Conservation (phyloP, 768 basidiomycete species). For the Neoboletus brunneissimus region DNA sequence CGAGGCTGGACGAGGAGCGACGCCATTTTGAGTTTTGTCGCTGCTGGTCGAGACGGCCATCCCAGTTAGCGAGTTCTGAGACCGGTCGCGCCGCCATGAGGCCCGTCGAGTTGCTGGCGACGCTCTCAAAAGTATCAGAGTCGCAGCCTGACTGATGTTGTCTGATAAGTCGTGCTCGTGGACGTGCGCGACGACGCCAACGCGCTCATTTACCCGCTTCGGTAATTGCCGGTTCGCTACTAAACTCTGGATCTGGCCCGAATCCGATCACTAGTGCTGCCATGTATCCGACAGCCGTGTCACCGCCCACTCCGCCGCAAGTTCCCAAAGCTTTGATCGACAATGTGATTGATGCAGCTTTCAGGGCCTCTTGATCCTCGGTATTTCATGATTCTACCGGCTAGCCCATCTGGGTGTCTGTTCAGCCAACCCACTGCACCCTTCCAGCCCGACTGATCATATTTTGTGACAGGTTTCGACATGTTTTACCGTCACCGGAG, state of each 20-base stretch:
- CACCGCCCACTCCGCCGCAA: too few species aligned
- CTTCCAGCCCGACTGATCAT: not conserved
- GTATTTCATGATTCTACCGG: slow-evolving; percentile 33
- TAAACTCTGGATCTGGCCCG: too few species aligned
- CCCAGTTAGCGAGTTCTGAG: slow-evolving; percentile 19
- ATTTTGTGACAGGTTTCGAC: slow-evolving; percentile 43
- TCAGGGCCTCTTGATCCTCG: not conserved
- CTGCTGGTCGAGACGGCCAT: slow-evolving; percentile 11
- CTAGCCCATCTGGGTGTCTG: slow-evolving; percentile 59
- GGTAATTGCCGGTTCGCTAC: slow-evolving; percentile 5
- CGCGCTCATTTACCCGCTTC: slow-evolving; percentile 7
- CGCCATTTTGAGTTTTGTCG: slow-evolving; percentile 8
- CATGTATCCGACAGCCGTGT: too few species aligned
- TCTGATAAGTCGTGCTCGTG: slow-evolving; percentile 1
- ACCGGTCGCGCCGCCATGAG: slow-evolving; percentile 15
- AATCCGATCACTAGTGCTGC: not conserved
- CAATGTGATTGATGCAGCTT: not conserved
- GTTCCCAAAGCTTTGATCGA: not conserved
- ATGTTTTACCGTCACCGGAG: slow-evolving; percentile 56
- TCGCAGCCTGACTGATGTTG: not conserved
- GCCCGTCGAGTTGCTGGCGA: not conserved
- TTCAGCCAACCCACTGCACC: slow-evolving; percentile 25
- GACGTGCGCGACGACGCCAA: slow-evolving; percentile 5
- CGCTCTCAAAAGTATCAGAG: not conserved
- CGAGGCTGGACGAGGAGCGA: slow-evolving; percentile 9